Percentiles rank a stretch among this genome's conserved stretches.
These are phyloP conservation scores for Dimocarpus longan DNA, from an alignment of 345 rosid species.

Conservation along the genomic window DNA sequence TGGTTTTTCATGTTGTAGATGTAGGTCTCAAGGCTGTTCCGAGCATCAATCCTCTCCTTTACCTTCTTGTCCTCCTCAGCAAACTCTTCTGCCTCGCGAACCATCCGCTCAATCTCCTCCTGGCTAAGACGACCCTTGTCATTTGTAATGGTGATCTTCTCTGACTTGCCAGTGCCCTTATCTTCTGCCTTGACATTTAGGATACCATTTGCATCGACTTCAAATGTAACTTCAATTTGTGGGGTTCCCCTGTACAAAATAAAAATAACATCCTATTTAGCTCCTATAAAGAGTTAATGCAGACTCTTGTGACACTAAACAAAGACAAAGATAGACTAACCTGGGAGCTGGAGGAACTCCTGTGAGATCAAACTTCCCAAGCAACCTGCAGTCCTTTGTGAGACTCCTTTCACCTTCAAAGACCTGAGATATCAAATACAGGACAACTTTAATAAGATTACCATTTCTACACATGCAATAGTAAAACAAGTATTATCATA, in stretches of 20 bases:
- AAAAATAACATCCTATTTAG: constrained; percentile 2
- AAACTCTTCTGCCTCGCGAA: constrained; percentile 89
- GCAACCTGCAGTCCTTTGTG: constrained; percentile 86
- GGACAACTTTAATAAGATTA: constrained; percentile 7
- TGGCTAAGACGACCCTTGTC: constrained; percentile 96
- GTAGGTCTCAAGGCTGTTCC: constrained; percentile 87
- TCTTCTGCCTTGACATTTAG: constrained; percentile 92
- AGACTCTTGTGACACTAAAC: neutral
- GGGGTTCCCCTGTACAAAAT: constrained; percentile 80
- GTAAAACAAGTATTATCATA: too few relatives aligned
- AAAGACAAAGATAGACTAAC: constrained; percentile 26
- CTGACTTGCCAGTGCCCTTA: constrained; percentile 83
- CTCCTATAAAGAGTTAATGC: neutral
- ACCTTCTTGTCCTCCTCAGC: constrained; percentile 98
- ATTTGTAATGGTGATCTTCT: constrained; percentile 94
- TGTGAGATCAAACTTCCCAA: constrained; percentile 80
- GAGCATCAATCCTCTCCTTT: constrained; percentile 89
- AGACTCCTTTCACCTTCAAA: constrained; percentile 99
- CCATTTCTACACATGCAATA: neutral
- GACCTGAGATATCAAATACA: constrained; percentile 47
- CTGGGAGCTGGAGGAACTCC: constrained; percentile 96
- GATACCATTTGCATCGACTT: constrained; percentile 95
- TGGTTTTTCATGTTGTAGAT: constrained; percentile 97
- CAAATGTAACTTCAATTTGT: constrained; percentile 95
- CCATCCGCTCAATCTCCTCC: constrained; percentile 96